Base-by-base conservation (phyloP, 2,329 filamentous ascomycete genomes). In the Ophiostoma perfectum region DNA sequence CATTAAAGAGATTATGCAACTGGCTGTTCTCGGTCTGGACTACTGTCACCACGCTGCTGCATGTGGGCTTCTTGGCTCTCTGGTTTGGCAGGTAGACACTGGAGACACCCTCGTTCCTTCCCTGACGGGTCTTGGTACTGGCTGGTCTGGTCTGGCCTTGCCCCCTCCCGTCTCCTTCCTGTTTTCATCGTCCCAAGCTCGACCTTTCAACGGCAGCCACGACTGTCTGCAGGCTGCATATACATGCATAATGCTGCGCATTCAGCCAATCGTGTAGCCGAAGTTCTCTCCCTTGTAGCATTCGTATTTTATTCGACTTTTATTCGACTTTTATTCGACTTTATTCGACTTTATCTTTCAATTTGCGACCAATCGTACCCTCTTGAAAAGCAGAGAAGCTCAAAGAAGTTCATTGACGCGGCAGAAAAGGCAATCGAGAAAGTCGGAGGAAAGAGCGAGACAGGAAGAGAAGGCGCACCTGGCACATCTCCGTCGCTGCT, bases 171-270 rank as follows among this genome's bases (percentile, higher is more conserved):
- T 60, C 69, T 65, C 65, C 45, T 66, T 65, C 42, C 44, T 69
- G 65, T 45, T 66, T 55, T 55, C 49, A 11, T 55, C n/a, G 49
- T 55, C 49, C 18, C 27, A 41, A 55, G 70, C 76, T 55, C 45
- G 60, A 71, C 80, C 80, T 80, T 78, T 81, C 76, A 80, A 77
- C 74, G 77, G 75, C 75, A 80, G 80, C 81, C 81, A 82, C 81
- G 81, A 81, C 80, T 80, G 71, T 77, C 27, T 75, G 62, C 64
- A 52, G 41, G 9, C 66, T 81, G 80, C 79, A 80, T 60, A 60
- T 60, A 18, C 73, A 74, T 72, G 75, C 74, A 73, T 71, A 68
- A 67, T 47, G 66, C 27, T 27, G 27, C 18, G 38, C 60, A 44
- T 55, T 63, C 42, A 45, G 36, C 72, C 72, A 73, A 73, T 73